A percentile compares a stretch with the other conserved stretches of the same genome.
These are phyloP conservation scores for Wickerhamiella kurtzmanii DNA, from an alignment of 805 yeast species.

Conservation along the genomic window DNA sequence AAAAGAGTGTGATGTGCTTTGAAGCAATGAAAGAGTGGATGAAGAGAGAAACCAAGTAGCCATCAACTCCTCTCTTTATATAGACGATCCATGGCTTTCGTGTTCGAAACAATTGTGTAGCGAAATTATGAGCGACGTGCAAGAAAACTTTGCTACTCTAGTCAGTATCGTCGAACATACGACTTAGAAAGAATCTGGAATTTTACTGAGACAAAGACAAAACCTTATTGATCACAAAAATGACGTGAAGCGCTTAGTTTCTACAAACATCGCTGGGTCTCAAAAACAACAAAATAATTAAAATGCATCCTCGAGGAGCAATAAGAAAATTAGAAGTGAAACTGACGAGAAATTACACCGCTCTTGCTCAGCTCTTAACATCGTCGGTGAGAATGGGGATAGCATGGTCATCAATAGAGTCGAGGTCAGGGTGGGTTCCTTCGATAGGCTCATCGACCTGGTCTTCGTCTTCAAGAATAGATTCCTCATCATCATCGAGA, in stretches of 20 bases:
- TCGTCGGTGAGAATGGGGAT: background rate
- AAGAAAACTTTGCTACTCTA: background rate
- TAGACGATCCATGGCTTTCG: background rate
- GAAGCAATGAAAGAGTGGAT: background rate
- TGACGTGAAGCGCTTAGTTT: too few relatives aligned
- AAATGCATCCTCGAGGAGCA: background rate
- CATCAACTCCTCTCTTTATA: background rate
- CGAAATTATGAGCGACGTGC: background rate
- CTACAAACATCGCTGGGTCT: too few relatives aligned
- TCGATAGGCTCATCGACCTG: background rate
- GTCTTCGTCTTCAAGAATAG: background rate
- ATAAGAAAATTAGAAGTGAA: background rate
- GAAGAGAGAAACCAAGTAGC: background rate
- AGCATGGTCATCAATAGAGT: background rate
- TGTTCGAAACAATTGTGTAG: background rate
- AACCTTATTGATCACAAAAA: background rate
- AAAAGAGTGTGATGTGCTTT: background rate
- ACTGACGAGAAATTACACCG: too few relatives aligned
- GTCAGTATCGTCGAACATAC: background rate
- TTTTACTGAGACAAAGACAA: background rate
- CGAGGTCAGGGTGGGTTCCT: background rate
- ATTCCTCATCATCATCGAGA: slow-evolving; percentile 9
- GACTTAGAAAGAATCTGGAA: background rate
- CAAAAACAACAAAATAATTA: background rate
- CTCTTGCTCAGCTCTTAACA: background rate